A percentile compares a stretch with the other conserved stretches of the same genome.
These are phyloP conservation scores for Chaetomiaceae sp. DNA, from an alignment of 2,329 filamentous ascomycete genomes.

Conservation along the genomic window DNA sequence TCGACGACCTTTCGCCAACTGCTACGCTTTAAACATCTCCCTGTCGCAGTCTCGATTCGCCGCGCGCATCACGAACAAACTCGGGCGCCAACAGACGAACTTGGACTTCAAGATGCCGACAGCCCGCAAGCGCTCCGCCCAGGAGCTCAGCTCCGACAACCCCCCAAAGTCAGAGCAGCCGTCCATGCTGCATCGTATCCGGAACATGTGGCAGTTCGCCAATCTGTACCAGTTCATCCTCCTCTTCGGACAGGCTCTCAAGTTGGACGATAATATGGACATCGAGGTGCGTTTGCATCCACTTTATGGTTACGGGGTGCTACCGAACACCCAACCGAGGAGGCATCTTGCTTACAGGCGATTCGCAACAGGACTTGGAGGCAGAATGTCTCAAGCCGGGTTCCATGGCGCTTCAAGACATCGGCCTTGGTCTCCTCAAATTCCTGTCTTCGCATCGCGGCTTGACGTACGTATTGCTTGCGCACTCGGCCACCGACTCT, in stretches of 20 bases:
- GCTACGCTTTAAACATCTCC: not conserved
- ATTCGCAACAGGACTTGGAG: conserved; percentile 67
- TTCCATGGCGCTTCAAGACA: conserved; percentile 70
- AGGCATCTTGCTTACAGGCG: conserved; percentile 5
- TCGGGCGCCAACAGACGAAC: not conserved
- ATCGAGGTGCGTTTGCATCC: conserved; percentile 64
- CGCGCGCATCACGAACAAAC: not conserved
- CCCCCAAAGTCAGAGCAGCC: conserved; percentile 28
- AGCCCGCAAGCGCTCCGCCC: conserved; percentile 45
- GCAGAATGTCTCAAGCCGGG: conserved; percentile 77
- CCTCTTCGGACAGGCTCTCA: conserved; percentile 83
- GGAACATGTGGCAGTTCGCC: conserved; percentile 94
- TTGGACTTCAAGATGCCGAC: conserved; percentile 38
- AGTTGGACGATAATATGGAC: conserved; percentile 82
- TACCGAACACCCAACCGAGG: not conserved
- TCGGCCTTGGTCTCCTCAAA: conserved; percentile 84
- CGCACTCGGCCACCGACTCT: not conserved
- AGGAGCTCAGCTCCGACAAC: conserved; percentile 39
- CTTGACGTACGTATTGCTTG: conserved; percentile 63
- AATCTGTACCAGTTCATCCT: conserved; percentile 91
- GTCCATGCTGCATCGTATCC: conserved; percentile 60
- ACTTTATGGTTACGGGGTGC: not conserved
- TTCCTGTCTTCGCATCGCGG: conserved; percentile 91
- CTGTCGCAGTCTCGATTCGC: conserved; percentile 1
- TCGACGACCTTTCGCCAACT: not conserved